Evolutionary conservation across 192 early-diverging fungal genomes (phyloP), one percentile per base, ranked within the genome.

Genomic region (Coemansia sp.): DNA sequence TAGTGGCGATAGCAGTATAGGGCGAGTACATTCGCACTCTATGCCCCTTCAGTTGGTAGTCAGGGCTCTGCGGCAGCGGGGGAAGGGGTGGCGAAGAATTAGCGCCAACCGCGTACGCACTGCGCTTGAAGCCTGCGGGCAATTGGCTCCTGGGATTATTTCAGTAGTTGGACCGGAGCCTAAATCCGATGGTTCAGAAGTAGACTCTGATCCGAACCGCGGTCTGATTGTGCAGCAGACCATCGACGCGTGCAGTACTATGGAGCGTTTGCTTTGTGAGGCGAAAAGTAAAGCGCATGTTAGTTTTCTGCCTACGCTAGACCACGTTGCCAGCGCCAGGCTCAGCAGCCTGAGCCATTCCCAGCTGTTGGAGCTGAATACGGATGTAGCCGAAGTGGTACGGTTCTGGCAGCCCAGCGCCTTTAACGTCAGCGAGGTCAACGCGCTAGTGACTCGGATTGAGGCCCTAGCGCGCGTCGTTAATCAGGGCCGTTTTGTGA

Each of bases 341-440:
- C 61, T 62, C 13, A 20, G 20, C 3, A 20, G 11, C 6, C 36
- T 24, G 39, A 41, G 33, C 58, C 33, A 22, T 10, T 20, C 58
- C 0, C 12, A 29, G 36, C 36, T 24, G 7, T 10, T 3, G 31
- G 61, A 38, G 3, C 61, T 62, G 3, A 34, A 41, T 15, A 4
- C 7, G 11, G 13, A 20, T 8, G 24, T 62, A 1, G 38, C 20
- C n/a, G 61, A 39, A 8, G 2, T 15, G 36, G 20, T 33, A 13
- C 38, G 61, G 38, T 20, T 38, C 20, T 62, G 61, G 61, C 61
- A 38, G 61, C 38, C 38, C 36, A 62, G 61, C 61, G 61, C 7
- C 5, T 18, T 15, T n/a, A 66, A 66, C 36, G 15, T 11, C 12
- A 6, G 18, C 15, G 47, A 31, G 15, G 65, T 66, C 18, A 20